Conservation (phyloP, 768 basidiomycete species). For the Boletellus sp. region DNA sequence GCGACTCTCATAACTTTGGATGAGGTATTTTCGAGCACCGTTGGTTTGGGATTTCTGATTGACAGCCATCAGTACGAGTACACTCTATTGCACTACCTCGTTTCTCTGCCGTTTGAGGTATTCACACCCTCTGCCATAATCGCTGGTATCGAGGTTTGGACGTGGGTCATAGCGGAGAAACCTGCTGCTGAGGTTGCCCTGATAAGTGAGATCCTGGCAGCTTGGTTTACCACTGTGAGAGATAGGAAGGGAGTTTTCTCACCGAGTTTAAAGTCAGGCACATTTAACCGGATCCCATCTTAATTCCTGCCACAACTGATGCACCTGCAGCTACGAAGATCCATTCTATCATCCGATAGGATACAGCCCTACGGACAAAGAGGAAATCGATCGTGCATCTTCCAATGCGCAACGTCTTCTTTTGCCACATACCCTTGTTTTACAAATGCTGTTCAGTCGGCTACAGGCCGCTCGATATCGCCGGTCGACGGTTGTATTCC, state of each 20-base stretch:
- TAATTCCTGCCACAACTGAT: conserved; percentile 5
- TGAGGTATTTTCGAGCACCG: conserved; percentile 41
- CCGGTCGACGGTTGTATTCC: conserved; percentile 75
- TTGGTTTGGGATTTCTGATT: background rate
- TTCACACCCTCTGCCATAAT: conserved; percentile 84
- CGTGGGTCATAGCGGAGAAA: conserved; percentile 89
- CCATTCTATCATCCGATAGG: conserved; percentile 84
- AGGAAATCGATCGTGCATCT: conserved; percentile 69
- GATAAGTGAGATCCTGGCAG: conserved; percentile 80
- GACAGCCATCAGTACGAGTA: conserved; percentile 65
- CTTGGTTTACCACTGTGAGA: conserved; percentile 83
- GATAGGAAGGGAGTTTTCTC: conserved; percentile 83
- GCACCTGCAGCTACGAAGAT: conserved; percentile 65
- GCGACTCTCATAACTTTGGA: conserved; percentile 70
- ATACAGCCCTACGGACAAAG: conserved; percentile 89
- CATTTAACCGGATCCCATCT: conserved; percentile 9
- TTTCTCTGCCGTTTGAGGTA: conserved; percentile 82
- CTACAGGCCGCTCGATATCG: conserved; percentile 92
- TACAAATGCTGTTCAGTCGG: conserved; percentile 88
- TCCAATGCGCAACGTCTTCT: conserved; percentile 71
- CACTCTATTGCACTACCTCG: conserved; percentile 82
- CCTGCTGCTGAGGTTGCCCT: conserved; percentile 77
- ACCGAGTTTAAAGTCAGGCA: conserved; percentile 65
- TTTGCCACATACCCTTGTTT: conserved; percentile 75
- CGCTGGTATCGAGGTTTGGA: conserved; percentile 92